Evolutionary conservation across 2,329 filamentous ascomycete genomes (phyloP).

Genomic region (Grosmannia clavigera): DNA sequence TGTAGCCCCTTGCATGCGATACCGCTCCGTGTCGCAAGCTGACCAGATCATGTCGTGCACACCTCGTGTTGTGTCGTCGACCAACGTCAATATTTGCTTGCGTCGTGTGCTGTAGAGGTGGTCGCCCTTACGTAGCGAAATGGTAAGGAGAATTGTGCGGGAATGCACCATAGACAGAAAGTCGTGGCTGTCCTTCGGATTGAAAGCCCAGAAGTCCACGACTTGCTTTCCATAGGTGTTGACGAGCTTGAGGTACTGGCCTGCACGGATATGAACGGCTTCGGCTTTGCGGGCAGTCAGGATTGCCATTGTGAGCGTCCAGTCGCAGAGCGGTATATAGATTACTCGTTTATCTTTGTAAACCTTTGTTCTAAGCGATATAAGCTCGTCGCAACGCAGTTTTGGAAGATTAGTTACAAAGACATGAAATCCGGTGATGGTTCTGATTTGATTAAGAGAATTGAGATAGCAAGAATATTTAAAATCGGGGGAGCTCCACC

Average conservation of each 20-base stretch:
- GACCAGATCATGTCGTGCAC: conserved; percentile 28
- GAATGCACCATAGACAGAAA: conserved; percentile 27
- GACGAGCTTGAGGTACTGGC: conserved; percentile 30
- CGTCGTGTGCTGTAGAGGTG: conserved; percentile 23
- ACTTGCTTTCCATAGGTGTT: conserved; percentile 37
- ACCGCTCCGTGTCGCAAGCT: conserved; percentile 25
- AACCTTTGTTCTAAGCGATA: too few relatives aligned
- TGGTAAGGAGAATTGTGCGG: conserved; percentile 19
- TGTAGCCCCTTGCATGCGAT: conserved; percentile 22
- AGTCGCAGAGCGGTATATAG: too few relatives aligned
- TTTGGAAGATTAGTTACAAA: neutral
- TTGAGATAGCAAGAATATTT: neutral
- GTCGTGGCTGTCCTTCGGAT: conserved; percentile 20
- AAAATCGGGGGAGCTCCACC: neutral
- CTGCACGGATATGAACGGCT: conserved; percentile 22
- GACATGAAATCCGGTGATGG: neutral
- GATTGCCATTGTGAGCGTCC: conserved; percentile 8
- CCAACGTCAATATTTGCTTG: conserved; percentile 22
- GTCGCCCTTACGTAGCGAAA: conserved; percentile 19
- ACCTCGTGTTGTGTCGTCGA: conserved; percentile 24
- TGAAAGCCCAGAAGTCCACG: conserved; percentile 36
- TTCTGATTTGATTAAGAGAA: neutral
- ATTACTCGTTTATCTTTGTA: neutral
- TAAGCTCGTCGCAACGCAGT: too few relatives aligned
- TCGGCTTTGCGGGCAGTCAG: conserved; percentile 30